These are phyloP conservation scores for Aspergillus saccharolyticus DNA, from an alignment of 495 filamentous ascomycete genomes.

Conservation along the genomic window DNA sequence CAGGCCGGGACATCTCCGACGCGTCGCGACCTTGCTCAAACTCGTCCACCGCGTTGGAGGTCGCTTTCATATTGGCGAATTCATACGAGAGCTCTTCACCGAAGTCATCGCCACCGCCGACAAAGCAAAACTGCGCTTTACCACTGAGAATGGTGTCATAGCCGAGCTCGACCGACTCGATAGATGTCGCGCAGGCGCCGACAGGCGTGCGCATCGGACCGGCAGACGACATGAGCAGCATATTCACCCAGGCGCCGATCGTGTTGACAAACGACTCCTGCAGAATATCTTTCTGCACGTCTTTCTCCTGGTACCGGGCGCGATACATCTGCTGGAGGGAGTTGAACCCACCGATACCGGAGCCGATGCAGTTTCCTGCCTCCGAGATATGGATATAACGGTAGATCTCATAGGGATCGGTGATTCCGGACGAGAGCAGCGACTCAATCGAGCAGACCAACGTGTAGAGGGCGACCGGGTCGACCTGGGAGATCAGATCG, in stretches of 20 bases:
- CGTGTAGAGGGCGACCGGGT: slow-evolving; percentile 90
- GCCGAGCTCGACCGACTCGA: slow-evolving; percentile 95
- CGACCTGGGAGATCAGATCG: slow-evolving; percentile 95
- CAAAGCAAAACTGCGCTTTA: slow-evolving; percentile 93
- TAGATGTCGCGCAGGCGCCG: slow-evolving; percentile 93
- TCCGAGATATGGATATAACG: slow-evolving; percentile 98
- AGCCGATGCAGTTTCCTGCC: slow-evolving; percentile 96
- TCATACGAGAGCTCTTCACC: slow-evolving; percentile 98
- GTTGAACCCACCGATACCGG: slow-evolving; percentile 89
- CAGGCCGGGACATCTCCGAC: slow-evolving; percentile 94
- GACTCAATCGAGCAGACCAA: slow-evolving; percentile 90
- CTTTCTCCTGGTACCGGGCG: slow-evolving; percentile 92
- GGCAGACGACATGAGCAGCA: slow-evolving; percentile 93
- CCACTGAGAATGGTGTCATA: slow-evolving; percentile 97
- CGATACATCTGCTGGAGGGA: slow-evolving; percentile 97
- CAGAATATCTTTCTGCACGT: slow-evolving; percentile 97
- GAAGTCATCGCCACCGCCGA: slow-evolving; percentile 99
- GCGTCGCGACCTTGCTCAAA: slow-evolving; percentile 93
- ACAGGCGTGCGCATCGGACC: slow-evolving; percentile 98
- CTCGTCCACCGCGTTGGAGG: slow-evolving; percentile 93
- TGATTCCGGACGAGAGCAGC: slow-evolving; percentile 87
- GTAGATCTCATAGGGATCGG: slow-evolving; percentile 99
- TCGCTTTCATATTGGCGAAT: slow-evolving; percentile 99
- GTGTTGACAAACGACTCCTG: slow-evolving; percentile 99
- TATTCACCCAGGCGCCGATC: slow-evolving; percentile 99